phyloP scores from a whole-genome alignment of 2,329 filamentous ascomycete species.

The Sporothrix schenckii region DNA sequence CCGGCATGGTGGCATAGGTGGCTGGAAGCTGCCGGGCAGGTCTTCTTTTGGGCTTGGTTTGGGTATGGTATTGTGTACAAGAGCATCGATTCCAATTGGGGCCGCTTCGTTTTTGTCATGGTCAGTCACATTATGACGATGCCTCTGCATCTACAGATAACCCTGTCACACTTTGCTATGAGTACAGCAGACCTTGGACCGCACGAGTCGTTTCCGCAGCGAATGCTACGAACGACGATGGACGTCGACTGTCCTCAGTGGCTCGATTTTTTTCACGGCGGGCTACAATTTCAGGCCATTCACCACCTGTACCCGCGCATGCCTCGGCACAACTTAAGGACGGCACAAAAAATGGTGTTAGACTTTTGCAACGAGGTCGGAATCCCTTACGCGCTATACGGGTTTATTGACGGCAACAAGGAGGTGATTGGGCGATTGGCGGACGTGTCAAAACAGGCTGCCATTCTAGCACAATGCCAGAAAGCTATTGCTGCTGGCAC shows the following conservation, averaged over 20 bases:
- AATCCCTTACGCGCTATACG: constrained; percentile 83
- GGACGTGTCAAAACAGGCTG: constrained; percentile 78
- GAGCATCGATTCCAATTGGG: constrained; percentile 68
- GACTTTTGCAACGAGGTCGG: constrained; percentile 81
- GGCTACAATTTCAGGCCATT: constrained; percentile 85
- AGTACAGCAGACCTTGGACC: constrained; percentile 83
- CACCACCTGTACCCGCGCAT: constrained; percentile 85
- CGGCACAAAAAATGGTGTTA: constrained; percentile 72
- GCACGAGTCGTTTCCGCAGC: constrained; percentile 83
- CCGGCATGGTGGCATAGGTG: constrained; percentile 81
- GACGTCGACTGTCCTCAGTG: constrained; percentile 85
- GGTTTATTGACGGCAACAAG: constrained; percentile 81
- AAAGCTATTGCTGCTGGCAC: constrained; percentile 47
- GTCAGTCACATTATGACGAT: constrained; percentile 80
- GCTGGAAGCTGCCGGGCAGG: constrained; percentile 74
- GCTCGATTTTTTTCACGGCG: constrained; percentile 88
- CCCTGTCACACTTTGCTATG: constrained; percentile 91
- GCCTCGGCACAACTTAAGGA: constrained; percentile 80
- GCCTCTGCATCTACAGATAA: constrained; percentile 86
- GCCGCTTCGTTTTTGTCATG: constrained; percentile 73
- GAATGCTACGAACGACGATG: constrained; percentile 92
- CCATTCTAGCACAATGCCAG: constrained; percentile 75
- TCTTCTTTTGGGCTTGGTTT: constrained; percentile 85
- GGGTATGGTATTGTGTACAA: constrained; percentile 80
- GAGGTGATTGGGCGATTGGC: constrained; percentile 75